Conservation (phyloP, 306 rosid genomes). For the Psophocarpus tetragonolobus region DNA sequence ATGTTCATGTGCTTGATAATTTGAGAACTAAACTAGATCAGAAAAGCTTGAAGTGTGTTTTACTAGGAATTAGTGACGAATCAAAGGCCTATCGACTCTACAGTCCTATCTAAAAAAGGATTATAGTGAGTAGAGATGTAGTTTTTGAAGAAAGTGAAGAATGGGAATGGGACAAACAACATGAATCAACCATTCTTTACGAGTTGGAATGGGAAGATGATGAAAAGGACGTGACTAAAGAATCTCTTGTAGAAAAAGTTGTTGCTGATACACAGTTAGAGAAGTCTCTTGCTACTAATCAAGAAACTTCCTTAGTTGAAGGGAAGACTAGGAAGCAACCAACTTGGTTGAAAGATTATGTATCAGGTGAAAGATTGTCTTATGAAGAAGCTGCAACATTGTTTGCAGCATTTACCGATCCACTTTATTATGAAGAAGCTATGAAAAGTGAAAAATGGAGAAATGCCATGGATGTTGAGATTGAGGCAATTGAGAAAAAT, state of each 20-base stretch:
- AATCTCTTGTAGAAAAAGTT: neutral
- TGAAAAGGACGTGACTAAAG: neutral
- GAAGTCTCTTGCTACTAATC: neutral
- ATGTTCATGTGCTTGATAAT: too few relatives aligned
- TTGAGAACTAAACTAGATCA: too few relatives aligned
- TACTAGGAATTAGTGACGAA: too few relatives aligned
- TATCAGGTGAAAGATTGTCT: neutral
- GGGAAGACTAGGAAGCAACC: neutral
- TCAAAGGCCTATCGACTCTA: too few relatives aligned
- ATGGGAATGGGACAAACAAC: too few relatives aligned
- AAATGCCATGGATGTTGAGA: neutral
- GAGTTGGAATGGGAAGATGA: too few relatives aligned
- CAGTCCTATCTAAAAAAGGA: too few relatives aligned
- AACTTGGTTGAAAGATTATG: neutral
- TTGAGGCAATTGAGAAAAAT: neutral
- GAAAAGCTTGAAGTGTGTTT: too few relatives aligned
- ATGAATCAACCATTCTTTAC: too few relatives aligned
- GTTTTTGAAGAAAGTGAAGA: too few relatives aligned
- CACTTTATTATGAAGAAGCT: neutral
- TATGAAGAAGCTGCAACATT: neutral
- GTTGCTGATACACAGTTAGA: neutral
- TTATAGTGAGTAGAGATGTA: too few relatives aligned
- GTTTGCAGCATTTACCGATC: too few relatives aligned
- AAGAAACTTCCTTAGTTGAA: neutral
- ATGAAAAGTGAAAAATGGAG: neutral